Evolutionary conservation across 164 flowering plant species (phyloP).

Genomic region (Liriodendron chinense): DNA sequence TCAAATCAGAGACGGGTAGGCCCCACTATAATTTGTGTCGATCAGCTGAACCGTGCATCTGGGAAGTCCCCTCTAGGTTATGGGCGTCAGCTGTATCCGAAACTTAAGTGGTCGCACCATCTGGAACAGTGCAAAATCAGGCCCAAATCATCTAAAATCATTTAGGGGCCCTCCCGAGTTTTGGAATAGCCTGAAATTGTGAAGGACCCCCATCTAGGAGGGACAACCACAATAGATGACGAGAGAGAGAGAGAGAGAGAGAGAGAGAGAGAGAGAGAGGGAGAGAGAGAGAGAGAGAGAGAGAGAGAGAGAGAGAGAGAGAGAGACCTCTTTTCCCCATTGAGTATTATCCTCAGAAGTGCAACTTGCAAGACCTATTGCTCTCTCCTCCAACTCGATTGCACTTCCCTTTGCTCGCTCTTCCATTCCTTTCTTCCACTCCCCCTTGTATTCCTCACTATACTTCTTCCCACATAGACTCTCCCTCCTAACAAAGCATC

Average conservation of each 20-base stretch:
- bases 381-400: constrained; percentile 22
- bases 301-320: constrained; percentile 9
- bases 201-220: background rate
- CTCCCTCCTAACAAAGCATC: constrained; percentile 36
- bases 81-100: too few species aligned
- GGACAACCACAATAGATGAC: background rate
- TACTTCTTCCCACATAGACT: constrained; percentile 24
- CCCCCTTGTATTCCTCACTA: constrained; percentile 5
- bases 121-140: too few species aligned
- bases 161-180: too few species aligned
- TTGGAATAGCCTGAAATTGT: too few species aligned
- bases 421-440: background rate
- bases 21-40: too few species aligned
- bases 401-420: constrained; percentile 15
- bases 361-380: constrained; percentile 31
- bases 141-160: too few species aligned
- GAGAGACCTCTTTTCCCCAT: constrained; percentile 40
- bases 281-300: constrained; percentile 24
- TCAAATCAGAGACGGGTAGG: background rate
- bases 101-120: too few species aligned
- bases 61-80: too few species aligned
- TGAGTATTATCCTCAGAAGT: constrained; percentile 26
- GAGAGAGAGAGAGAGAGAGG: constrained; percentile 6
- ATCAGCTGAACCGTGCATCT: too few species aligned
- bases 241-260: constrained; percentile 11